phyloP scores from a whole-genome alignment of 768 basidiomycete genomes.

The Epithele typhae region DNA sequence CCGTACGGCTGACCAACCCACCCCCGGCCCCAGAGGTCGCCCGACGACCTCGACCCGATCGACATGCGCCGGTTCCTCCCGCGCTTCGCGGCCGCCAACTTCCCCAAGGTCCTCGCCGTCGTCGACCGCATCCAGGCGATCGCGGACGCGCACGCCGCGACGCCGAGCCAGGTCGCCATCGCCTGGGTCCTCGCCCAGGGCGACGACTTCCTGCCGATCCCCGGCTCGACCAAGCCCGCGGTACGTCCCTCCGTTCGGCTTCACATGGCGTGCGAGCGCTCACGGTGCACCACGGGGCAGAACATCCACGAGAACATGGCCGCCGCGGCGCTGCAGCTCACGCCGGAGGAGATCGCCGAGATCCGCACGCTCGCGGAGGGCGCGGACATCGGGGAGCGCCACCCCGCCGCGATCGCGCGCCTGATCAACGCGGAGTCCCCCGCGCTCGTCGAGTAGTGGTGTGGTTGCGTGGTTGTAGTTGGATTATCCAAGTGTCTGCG shows the following conservation, averaged over 20 bases:
- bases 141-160: slow-evolving; percentile 29
- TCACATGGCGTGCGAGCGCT: slow-evolving; percentile 25
- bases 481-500: too few relatives aligned
- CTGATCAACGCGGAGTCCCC: too few relatives aligned
- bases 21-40: too few relatives aligned
- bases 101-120: slow-evolving; percentile 38
- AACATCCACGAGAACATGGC: slow-evolving; percentile 21
- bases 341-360: slow-evolving; percentile 19
- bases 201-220: slow-evolving; percentile 13
- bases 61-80: slow-evolving; percentile 26
- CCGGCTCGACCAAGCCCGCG: slow-evolving; percentile 2
- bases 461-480: too few relatives aligned
- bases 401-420: too few relatives aligned
- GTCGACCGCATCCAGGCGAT: slow-evolving; percentile 29
- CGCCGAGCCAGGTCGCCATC: slow-evolving; percentile 31
- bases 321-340: slow-evolving; percentile 16
- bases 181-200: slow-evolving; percentile 29
- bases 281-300: slow-evolving; percentile 22
- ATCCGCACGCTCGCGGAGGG: slow-evolving; percentile 19
- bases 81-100: slow-evolving; percentile 34
- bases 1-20: slow-evolving; percentile 3
- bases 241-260: neutral
- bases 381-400: too few relatives aligned
- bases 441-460: too few relatives aligned
- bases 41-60: neutral